Conservation (phyloP, 352 stramenopile species). For the Pythium phragmitis region DNA sequence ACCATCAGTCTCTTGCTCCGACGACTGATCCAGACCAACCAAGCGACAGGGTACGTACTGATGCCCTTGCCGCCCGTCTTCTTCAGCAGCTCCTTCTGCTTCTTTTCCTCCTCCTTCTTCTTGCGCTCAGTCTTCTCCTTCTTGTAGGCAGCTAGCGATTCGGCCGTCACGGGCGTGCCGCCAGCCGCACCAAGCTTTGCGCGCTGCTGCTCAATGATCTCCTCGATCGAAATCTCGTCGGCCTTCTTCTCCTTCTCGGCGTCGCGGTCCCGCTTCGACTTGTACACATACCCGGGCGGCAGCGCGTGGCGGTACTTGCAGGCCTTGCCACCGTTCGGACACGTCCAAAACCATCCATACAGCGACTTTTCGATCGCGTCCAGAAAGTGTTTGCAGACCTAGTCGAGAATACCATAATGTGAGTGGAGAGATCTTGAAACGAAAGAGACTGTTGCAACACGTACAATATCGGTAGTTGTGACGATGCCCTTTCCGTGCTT, state of each 20-base stretch:
- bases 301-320: constrained; percentile 88
- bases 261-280: constrained; percentile 85
- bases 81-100: constrained; percentile 84
- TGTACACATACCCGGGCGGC: constrained; percentile 87
- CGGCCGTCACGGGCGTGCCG: constrained; percentile 86
- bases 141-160: constrained; percentile 90
- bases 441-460: neutral
- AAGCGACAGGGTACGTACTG: constrained; percentile 55
- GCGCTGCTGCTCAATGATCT: constrained; percentile 91
- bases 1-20: neutral
- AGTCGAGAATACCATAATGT: neutral
- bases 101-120: constrained; percentile 78
- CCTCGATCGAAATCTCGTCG: constrained; percentile 84
- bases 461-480: constrained; percentile 85
- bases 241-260: constrained; percentile 83
- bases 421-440: neutral
- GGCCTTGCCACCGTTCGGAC: constrained; percentile 75
- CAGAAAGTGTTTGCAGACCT: constrained; percentile 87
- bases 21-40: neutral
- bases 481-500: constrained; percentile 83
- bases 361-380: constrained; percentile 89
- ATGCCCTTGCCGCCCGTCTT: constrained; percentile 77
- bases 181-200: constrained; percentile 82
- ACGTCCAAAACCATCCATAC: constrained; percentile 92
- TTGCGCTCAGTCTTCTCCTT: constrained; percentile 77